Conservation (phyloP, 495 filamentous ascomycete species). For the Podospora fimiseda region DNA sequence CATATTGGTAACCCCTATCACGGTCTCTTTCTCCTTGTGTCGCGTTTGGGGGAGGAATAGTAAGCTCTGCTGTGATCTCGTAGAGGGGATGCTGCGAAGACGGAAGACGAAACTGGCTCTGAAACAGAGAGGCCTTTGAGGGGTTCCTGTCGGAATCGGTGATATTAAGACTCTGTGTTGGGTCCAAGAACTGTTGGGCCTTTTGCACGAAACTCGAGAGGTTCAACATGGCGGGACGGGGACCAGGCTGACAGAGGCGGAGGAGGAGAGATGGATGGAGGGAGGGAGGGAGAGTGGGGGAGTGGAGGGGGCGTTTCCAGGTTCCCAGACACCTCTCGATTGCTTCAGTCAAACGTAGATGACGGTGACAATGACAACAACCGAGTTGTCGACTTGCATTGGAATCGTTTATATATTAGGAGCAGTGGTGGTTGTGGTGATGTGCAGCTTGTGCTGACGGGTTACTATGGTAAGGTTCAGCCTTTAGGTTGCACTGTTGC, state of each 20-base stretch:
- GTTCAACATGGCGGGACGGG: slow-evolving; percentile 45
- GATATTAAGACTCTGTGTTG: slow-evolving; percentile 60
- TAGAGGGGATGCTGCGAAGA: slow-evolving; percentile 85
- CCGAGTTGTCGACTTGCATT: neutral
- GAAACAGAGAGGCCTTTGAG: slow-evolving; percentile 88
- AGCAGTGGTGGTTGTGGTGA: too few species aligned
- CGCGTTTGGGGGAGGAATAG: slow-evolving; percentile 60
- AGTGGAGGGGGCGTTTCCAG: neutral
- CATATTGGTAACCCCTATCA: slow-evolving; percentile 74
- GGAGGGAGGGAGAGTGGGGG: neutral
- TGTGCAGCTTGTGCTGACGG: too few species aligned
- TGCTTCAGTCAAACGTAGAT: neutral
- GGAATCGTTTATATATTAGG: neutral
- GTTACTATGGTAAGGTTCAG: too few species aligned
- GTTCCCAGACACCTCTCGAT: neutral
- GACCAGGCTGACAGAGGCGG: too few species aligned
- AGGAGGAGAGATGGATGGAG: neutral
- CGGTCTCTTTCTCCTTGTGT: slow-evolving; percentile 56
- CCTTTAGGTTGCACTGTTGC: neutral
- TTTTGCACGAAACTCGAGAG: slow-evolving; percentile 87
- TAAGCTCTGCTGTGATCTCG: slow-evolving; percentile 93
- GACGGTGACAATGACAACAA: neutral
- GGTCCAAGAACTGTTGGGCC: slow-evolving; percentile 85
- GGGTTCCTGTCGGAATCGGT: slow-evolving; percentile 67
- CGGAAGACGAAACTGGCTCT: slow-evolving; percentile 91